Evolutionary conservation across 2,329 filamentous ascomycete species (phyloP).

Genomic region (Alternaria panax): DNA sequence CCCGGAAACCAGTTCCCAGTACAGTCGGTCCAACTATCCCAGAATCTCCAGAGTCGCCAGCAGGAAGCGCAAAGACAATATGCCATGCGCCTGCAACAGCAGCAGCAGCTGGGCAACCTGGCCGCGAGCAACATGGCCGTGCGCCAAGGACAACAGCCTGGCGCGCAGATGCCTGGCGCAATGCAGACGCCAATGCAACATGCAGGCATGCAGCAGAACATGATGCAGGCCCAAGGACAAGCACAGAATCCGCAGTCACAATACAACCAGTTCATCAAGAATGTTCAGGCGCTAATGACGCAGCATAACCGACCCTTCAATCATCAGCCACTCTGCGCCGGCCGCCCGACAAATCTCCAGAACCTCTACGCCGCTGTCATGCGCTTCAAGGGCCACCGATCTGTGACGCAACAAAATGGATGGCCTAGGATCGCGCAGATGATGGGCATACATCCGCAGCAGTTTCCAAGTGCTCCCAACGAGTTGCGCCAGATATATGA

Average conservation of each 20-base stretch:
- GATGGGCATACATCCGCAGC: slow-evolving; percentile 52
- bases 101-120: slow-evolving; percentile 61
- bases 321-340: slow-evolving; percentile 73
- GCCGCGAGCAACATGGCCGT: slow-evolving; percentile 51
- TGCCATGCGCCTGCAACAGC: slow-evolving; percentile 82
- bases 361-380: slow-evolving; percentile 79
- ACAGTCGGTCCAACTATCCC: slow-evolving; percentile 57
- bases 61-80: slow-evolving; percentile 79
- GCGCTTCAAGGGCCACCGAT: slow-evolving; percentile 79
- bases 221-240: slow-evolving; percentile 38
- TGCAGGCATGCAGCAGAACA: slow-evolving; percentile 42
- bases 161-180: slow-evolving; percentile 46
- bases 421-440: slow-evolving; percentile 75
- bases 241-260: slow-evolving; percentile 22
- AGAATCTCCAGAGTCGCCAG: slow-evolving; percentile 58
- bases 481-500: slow-evolving; percentile 78
- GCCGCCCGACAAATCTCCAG: slow-evolving; percentile 76
- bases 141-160: slow-evolving; percentile 48
- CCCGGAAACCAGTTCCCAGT: slow-evolving; percentile 55
- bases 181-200: slow-evolving; percentile 33
- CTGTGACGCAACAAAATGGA: slow-evolving; percentile 70
- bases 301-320: slow-evolving; percentile 77
- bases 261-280: slow-evolving; percentile 65
- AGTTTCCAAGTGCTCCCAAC: slow-evolving; percentile 68
- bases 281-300: slow-evolving; percentile 78